Evolutionary conservation across 2,329 filamentous ascomycete genomes (phyloP).

Genomic region (Curvularia sp.): DNA sequence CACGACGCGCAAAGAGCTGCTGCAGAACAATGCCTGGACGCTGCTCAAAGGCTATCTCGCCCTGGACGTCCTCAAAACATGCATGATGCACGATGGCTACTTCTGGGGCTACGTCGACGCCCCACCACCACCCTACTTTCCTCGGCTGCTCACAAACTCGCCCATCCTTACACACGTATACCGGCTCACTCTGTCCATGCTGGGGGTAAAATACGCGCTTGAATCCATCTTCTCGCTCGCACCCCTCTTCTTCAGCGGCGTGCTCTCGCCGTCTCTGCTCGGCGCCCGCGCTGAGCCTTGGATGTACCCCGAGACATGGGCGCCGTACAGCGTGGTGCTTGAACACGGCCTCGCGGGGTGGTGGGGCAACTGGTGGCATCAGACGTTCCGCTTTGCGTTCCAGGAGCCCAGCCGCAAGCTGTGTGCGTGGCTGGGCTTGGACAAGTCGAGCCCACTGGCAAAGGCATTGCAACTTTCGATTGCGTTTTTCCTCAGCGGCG

Average conservation of each 20-base stretch:
- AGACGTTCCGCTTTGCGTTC: slow-evolving; percentile 81
- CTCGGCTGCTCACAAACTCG: slow-evolving; percentile 54
- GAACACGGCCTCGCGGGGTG: slow-evolving; percentile 78
- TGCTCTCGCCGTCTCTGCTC: slow-evolving; percentile 65
- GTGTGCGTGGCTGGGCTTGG: slow-evolving; percentile 35
- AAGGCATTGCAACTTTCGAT: slow-evolving; percentile 54
- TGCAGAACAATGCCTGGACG: slow-evolving; percentile 45
- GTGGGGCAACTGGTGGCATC: slow-evolving; percentile 92
- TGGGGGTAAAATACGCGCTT: slow-evolving; percentile 67
- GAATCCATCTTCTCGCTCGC: slow-evolving; percentile 66
- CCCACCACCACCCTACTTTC: slow-evolving; percentile 55
- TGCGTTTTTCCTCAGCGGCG: slow-evolving; percentile 71
- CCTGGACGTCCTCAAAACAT: slow-evolving; percentile 73
- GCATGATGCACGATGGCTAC: slow-evolving; percentile 79
- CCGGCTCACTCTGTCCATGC: slow-evolving; percentile 64
- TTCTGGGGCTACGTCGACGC: slow-evolving; percentile 65
- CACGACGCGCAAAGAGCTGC: slow-evolving; percentile 42
- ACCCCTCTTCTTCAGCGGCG: slow-evolving; percentile 66
- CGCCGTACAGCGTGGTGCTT: slow-evolving; percentile 61
- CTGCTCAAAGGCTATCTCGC: slow-evolving; percentile 68
- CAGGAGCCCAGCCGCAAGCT: slow-evolving; percentile 64
- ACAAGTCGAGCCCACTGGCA: slow-evolving; percentile 46
- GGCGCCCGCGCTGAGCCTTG: slow-evolving; percentile 67
- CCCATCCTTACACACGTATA: slow-evolving; percentile 59
- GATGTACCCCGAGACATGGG: slow-evolving; percentile 68